These are phyloP conservation scores for Hyphodiscus sp. DNA, from an alignment of 2,329 filamentous ascomycete genomes.

Conservation along the genomic window DNA sequence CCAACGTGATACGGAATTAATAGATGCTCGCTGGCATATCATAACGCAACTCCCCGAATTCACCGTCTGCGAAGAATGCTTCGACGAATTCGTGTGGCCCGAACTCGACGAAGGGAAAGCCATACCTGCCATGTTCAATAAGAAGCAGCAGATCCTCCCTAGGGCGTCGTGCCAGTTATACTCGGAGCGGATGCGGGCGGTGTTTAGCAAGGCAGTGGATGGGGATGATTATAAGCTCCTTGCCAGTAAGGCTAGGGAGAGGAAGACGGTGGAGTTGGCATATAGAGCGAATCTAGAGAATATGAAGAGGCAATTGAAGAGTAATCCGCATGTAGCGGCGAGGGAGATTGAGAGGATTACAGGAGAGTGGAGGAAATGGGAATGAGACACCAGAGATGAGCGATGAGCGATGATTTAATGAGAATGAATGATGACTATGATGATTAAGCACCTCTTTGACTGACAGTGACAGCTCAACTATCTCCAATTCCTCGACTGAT, in stretches of 20 bases:
- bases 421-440: conserved; percentile 9
- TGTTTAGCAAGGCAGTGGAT: conserved; percentile 62
- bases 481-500: no score
- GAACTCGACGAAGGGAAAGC: conserved; percentile 46
- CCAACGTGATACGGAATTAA: conserved; percentile 38
- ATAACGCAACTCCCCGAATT: conserved; percentile 71
- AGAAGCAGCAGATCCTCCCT: conserved; percentile 48
- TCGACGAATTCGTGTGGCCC: conserved; percentile 71
- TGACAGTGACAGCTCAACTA: no score
- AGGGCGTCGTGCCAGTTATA: conserved; percentile 70
- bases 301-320: conserved; percentile 12
- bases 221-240: conserved; percentile 62
- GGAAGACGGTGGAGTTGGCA: conserved; percentile 32
- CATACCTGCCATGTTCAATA: conserved; percentile 60
- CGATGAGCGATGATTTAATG: not conserved
- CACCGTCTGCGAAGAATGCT: conserved; percentile 84
- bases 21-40: conserved; percentile 67
- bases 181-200: conserved; percentile 67
- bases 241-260: conserved; percentile 47
- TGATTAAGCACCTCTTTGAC: not conserved
- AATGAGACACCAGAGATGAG: conserved; percentile 28
- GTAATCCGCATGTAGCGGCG: conserved; percentile 16
- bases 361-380: conserved; percentile 46
- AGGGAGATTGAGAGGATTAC: conserved; percentile 41
- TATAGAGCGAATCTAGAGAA: conserved; percentile 21